A percentile compares a stretch with the other conserved stretches of the same genome.
Conservation (phyloP, 139 green algal species). For the Spirogloea muscicola region DNA sequence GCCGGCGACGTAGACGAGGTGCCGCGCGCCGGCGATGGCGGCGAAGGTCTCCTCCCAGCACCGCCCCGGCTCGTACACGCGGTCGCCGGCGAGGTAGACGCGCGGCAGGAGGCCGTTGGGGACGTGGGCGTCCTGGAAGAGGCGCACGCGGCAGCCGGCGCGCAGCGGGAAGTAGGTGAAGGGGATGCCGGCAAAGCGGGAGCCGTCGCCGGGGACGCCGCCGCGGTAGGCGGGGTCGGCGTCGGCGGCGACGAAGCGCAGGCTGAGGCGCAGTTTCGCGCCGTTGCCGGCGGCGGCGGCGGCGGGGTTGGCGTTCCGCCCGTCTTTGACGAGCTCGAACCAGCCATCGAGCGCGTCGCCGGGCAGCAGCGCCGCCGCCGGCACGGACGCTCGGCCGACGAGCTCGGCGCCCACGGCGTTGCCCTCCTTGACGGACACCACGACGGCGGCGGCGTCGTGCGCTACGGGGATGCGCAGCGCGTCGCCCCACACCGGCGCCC, state of each 20-base stretch:
- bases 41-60: conserved; percentile 59
- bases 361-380: neutral
- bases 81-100: conserved; percentile 42
- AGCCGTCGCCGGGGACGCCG: no score
- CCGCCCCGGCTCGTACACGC: conserved; percentile 38
- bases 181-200: conserved; percentile 36
- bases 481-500: conserved; percentile 31
- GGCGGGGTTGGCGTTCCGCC: no score
- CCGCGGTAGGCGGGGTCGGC: no score
- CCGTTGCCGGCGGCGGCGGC: no score
- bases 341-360: conserved; percentile 9
- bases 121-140: conserved; percentile 64
- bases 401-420: conserved; percentile 18
- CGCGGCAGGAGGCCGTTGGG: conserved; percentile 11
- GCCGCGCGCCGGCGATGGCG: conserved; percentile 44
- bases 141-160: conserved; percentile 47
- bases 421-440: conserved; percentile 26
- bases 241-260: no score
- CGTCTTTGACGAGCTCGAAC: conserved; percentile 33
- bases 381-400: conserved; percentile 6
- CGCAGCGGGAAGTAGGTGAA: conserved; percentile 53
- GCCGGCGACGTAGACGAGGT: conserved; percentile 61
- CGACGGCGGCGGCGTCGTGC: conserved; percentile 16
- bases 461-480: conserved; percentile 18
- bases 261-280: no score